These are phyloP conservation scores for Selaginella tamariscina DNA, from an alignment of 75 land plant genomes.

Conservation along the genomic window DNA sequence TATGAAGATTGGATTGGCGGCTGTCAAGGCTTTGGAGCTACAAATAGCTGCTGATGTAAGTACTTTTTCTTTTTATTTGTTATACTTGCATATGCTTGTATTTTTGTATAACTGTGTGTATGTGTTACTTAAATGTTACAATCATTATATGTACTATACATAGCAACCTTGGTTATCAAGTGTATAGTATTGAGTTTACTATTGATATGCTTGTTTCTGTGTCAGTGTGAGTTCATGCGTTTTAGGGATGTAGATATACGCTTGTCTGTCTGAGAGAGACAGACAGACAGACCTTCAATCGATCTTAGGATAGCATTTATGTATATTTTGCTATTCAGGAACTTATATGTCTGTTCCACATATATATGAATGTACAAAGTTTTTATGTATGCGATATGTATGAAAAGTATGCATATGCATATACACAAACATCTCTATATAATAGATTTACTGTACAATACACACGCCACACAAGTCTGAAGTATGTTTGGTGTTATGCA, in stretches of 20 bases:
- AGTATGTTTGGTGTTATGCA: conserved; percentile 16
- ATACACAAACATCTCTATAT: not conserved
- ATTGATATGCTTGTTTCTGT: not conserved
- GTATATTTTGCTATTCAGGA: too few species aligned
- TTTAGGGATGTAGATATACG: too few species aligned
- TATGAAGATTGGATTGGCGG: conserved; percentile 61
- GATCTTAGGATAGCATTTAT: too few species aligned
- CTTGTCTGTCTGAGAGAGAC: too few species aligned
- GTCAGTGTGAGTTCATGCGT: not conserved
- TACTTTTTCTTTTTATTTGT: not conserved
- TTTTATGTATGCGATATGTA: too few species aligned
- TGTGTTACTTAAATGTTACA: not conserved
- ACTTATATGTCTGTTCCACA: too few species aligned
- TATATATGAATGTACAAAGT: too few species aligned
- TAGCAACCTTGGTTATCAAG: not conserved
- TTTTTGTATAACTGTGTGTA: not conserved
- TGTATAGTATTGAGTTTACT: not conserved
- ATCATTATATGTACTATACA: not conserved
- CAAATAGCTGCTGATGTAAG: conserved; percentile 80
- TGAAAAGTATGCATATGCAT: too few species aligned
- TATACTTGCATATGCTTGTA: not conserved
- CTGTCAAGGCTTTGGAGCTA: conserved; percentile 47
- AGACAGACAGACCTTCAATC: not conserved
- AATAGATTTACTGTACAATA: not conserved
- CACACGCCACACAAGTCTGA: not conserved